Percentiles rank a stretch among this genome's conserved stretches.
Conservation (phyloP, 1,284 basidiomycete genomes). For the Cutaneotrichosporon dermatis region DNA sequence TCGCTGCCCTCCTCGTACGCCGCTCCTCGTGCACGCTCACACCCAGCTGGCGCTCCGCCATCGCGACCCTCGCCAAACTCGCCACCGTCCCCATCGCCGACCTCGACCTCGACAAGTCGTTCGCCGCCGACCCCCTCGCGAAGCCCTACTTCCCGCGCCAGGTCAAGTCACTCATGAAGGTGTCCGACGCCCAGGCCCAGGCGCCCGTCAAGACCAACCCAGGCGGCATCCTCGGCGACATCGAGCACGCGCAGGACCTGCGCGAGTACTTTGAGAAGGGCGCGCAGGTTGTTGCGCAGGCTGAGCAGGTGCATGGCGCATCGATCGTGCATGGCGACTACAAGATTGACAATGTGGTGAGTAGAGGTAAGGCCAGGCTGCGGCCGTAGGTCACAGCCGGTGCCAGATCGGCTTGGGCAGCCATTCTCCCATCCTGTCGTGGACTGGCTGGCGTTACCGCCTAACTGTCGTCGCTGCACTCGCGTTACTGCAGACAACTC, state of each 20-base stretch:
- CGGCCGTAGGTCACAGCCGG: too few species aligned
- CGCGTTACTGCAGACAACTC: too few species aligned
- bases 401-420: too few species aligned
- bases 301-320: conserved; percentile 62
- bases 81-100: conserved; percentile 64
- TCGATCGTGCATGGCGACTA: conserved; percentile 83
- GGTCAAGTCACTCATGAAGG: conserved; percentile 72
- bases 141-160: conserved; percentile 84
- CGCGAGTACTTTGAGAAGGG: conserved; percentile 63
- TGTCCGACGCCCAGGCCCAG: conserved; percentile 69
- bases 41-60: conserved; percentile 68
- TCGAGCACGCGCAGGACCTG: conserved; percentile 65
- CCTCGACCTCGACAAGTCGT: conserved; percentile 65
- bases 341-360: conserved; percentile 82
- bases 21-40: background rate
- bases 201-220: conserved; percentile 52
- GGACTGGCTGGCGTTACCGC: too few species aligned
- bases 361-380: background rate
- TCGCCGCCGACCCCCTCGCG: conserved; percentile 60
- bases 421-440: too few species aligned
- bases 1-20: too few species aligned
- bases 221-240: conserved; percentile 31
- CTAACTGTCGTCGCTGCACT: too few species aligned
- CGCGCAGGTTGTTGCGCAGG: conserved; percentile 64
- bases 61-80: conserved; percentile 68